Percentiles rank a stretch among this genome's conserved stretches.
Evolutionary conservation across 1,284 basidiomycete species (phyloP).

Genomic region (Leccinum pallidistipes): DNA sequence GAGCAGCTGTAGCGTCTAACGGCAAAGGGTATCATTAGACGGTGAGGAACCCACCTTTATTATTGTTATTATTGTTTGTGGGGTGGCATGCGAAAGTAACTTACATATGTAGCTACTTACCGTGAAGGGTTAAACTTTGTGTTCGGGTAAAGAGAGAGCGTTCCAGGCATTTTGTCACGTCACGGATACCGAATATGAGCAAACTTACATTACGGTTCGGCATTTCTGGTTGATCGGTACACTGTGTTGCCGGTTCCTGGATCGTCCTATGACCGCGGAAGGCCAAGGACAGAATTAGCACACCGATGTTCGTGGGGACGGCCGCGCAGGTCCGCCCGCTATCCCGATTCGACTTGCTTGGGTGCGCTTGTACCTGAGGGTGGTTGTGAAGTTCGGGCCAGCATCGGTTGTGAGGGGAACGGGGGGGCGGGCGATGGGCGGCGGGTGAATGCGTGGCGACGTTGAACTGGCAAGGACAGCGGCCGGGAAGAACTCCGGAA

Average conservation of each 20-base stretch:
- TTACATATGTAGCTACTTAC: not conserved
- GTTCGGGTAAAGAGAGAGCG: constrained; percentile 2
- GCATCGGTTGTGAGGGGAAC: not conserved
- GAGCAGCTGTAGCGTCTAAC: not conserved
- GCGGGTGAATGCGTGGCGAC: not conserved
- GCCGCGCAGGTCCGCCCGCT: not conserved
- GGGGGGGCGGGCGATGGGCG: not conserved
- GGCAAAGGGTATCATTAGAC: not conserved
- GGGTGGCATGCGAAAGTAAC: constrained; percentile 6
- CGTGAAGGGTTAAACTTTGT: constrained; percentile 10
- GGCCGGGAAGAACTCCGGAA: constrained; percentile 14
- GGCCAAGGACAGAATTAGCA: constrained; percentile 7
- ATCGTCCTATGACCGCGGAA: constrained; percentile 34
- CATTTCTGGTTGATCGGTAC: constrained; percentile 15
- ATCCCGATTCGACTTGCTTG: not conserved
- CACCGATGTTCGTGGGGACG: not conserved
- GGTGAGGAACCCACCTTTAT: not conserved
- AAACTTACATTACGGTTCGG: constrained; percentile 27
- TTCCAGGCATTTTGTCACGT: constrained; percentile 16
- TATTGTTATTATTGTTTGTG: constrained; percentile 1
- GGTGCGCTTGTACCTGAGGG: not conserved
- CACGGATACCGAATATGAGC: constrained; percentile 15
- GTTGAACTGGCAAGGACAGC: not conserved
- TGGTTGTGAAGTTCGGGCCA: not conserved
- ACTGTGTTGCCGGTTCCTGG: constrained; percentile 28